Evolutionary conservation across 176 grass and related monocot species (phyloP).

Genomic region (Microstegium vimineum): DNA sequence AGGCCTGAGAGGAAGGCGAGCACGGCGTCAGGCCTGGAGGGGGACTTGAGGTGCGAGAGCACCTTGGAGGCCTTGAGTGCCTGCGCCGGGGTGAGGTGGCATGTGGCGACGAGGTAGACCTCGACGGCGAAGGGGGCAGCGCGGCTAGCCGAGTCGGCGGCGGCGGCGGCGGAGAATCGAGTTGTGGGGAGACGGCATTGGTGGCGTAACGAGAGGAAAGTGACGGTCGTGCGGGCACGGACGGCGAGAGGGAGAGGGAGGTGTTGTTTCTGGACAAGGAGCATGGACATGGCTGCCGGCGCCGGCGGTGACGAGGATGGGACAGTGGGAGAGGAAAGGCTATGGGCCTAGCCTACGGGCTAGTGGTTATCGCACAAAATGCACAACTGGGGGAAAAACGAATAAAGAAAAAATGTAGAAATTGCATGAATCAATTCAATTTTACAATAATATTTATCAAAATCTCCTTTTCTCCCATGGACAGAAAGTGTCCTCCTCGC

Average conservation of each 20-base stretch:
- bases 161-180: background rate
- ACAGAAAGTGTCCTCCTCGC: too few relatives aligned
- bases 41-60: slow-evolving; percentile 50
- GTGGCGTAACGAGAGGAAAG: background rate
- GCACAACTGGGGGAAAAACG: background rate
- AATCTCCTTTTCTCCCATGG: too few relatives aligned
- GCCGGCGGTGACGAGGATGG: background rate
- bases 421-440: too few relatives aligned
- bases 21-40: slow-evolving; percentile 47
- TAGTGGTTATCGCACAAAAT: background rate
- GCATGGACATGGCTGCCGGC: slow-evolving; percentile 36
- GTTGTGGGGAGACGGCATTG: slow-evolving; percentile 6
- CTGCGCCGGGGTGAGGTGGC: slow-evolving; percentile 38
- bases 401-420: background rate
- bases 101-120: slow-evolving; percentile 44
- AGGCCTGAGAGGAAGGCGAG: slow-evolving; percentile 45
- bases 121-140: slow-evolving; percentile 4
- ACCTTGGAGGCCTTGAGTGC: slow-evolving; percentile 26
- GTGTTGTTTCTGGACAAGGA: slow-evolving; percentile 21
- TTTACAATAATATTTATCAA: too few relatives aligned
- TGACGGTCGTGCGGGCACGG: background rate
- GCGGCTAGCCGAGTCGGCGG: background rate
- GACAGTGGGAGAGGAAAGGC: background rate
- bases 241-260: background rate
- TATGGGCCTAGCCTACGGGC: too few relatives aligned